A percentile compares a stretch with the other conserved stretches of the same genome.
Evolutionary conservation across 2,329 filamentous ascomycete genomes (phyloP).

Genomic region (Neofusicoccum umdonicola): DNA sequence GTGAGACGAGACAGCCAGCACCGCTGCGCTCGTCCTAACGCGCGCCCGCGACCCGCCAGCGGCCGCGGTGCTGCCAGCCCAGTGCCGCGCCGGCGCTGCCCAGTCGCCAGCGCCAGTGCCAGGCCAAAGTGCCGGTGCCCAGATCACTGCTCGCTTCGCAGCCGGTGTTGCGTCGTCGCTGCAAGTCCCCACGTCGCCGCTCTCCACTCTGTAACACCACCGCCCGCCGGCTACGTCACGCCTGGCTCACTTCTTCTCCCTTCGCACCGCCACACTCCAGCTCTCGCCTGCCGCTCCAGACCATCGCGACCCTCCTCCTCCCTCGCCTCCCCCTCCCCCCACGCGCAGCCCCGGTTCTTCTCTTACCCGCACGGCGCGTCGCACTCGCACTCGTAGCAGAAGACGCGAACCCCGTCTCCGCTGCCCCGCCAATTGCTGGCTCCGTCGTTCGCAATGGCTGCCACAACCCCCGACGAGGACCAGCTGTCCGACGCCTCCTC

Average conservation of each 20-base stretch:
- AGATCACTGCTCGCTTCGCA: background rate
- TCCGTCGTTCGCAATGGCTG: slow-evolving; percentile 3
- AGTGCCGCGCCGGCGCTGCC: background rate
- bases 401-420: background rate
- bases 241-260: background rate
- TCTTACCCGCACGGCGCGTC: slow-evolving; percentile 1
- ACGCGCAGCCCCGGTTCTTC: background rate
- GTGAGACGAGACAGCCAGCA: background rate
- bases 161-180: background rate
- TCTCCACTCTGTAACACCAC: slow-evolving; percentile 15
- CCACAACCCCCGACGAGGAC: slow-evolving; percentile 16
- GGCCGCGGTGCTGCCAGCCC: background rate
- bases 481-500: slow-evolving; percentile 25
- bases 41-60: background rate
- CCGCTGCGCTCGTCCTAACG: slow-evolving; percentile 3
- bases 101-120: background rate
- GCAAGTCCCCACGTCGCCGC: background rate
- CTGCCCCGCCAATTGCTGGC: slow-evolving; percentile 8
- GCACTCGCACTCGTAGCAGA: background rate
- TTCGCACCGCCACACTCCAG: slow-evolving; percentile 11
- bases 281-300: background rate
- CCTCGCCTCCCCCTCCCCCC: background rate
- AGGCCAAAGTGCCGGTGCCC: background rate
- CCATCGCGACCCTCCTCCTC: background rate
- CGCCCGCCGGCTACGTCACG: slow-evolving; percentile 8